Percentiles rank a stretch among this genome's conserved stretches.
Evolutionary conservation across 176 grass and related monocot genomes (phyloP).

Genomic region (Lolium perenne): DNA sequence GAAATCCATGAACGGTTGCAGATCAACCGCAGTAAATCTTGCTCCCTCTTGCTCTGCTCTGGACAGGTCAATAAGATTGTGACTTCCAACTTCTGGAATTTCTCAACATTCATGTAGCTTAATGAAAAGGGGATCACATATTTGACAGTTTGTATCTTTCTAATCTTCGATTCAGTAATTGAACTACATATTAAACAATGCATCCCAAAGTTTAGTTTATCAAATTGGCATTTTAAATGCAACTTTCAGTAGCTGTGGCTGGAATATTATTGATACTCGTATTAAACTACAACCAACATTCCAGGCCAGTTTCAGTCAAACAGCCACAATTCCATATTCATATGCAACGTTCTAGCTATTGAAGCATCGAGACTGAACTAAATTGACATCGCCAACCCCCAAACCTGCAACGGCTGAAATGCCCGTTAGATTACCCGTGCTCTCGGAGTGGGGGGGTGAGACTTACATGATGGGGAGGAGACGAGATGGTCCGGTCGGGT

Average conservation of each 20-base stretch:
- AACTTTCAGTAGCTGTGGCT: not conserved
- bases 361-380: not conserved
- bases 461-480: constrained; percentile 78
- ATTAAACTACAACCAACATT: not conserved
- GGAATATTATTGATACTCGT: not conserved
- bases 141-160: not conserved
- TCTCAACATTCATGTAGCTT: not conserved
- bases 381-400: not conserved
- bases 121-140: not conserved
- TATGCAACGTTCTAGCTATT: not conserved
- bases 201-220: not conserved
- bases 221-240: constrained; percentile 13
- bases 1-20: constrained; percentile 81
- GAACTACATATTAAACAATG: not conserved
- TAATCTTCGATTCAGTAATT: not conserved
- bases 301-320: not conserved
- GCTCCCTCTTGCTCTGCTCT: constrained; percentile 94
- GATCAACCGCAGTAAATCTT: constrained; percentile 64
- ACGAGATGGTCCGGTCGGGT: constrained; percentile 62
- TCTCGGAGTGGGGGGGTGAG: not conserved
- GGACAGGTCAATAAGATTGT: constrained; percentile 3
- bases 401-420: not conserved
- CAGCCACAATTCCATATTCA: not conserved
- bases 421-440: not conserved
- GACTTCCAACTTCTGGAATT: not conserved